These are phyloP conservation scores for Gossypium lobatum DNA, from an alignment of 441 rosid genomes.

Conservation along the genomic window DNA sequence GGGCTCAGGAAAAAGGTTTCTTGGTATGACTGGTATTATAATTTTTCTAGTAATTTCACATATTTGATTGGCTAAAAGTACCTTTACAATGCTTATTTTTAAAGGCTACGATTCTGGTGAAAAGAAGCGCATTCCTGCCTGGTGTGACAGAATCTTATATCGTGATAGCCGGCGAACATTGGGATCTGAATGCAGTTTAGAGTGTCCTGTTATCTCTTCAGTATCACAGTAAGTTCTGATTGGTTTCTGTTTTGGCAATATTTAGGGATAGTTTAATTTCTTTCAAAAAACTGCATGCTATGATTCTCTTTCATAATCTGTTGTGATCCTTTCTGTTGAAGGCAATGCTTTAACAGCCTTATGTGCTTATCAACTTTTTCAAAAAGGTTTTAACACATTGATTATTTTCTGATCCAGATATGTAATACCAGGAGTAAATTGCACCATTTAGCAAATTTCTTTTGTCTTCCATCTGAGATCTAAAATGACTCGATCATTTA, in stretches of 20 bases:
- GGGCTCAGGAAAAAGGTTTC: background rate
- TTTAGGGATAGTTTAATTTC: constrained; percentile 3
- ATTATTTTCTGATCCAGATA: background rate
- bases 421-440: background rate
- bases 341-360: constrained; percentile 5
- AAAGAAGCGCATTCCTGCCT: constrained; percentile 74
- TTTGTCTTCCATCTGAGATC: background rate
- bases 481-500: background rate
- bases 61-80: constrained; percentile 3
- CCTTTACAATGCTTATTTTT: constrained; percentile 2
- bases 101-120: constrained; percentile 78
- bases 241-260: background rate
- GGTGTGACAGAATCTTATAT: constrained; percentile 71
- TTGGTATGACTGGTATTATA: background rate
- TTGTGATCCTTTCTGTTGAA: background rate
- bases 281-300: background rate
- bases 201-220: constrained; percentile 57
- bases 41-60: background rate
- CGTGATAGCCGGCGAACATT: constrained; percentile 45
- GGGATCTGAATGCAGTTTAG: constrained; percentile 56
- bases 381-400: background rate
- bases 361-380: background rate
- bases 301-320: background rate
- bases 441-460: background rate
- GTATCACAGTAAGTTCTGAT: constrained; percentile 39